Evolutionary conservation across 495 filamentous ascomycete species (phyloP).

Genomic region (Diplogelasinospora grovesii): DNA sequence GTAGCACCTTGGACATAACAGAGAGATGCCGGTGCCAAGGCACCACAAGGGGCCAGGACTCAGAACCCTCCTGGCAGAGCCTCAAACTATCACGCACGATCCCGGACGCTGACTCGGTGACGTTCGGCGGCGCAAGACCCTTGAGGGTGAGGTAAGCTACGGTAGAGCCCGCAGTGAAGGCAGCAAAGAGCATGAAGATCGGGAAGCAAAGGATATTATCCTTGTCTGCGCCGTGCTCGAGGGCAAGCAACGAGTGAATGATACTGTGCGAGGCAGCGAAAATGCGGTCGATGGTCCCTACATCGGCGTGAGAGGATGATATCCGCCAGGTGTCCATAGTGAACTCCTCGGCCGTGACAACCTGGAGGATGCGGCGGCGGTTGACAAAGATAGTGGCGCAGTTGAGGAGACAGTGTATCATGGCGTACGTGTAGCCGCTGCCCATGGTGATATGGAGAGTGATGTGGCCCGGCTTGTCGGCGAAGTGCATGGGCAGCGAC

Average conservation of each 20-base stretch:
- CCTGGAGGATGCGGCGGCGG: constrained; percentile 44
- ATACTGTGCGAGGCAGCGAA: constrained; percentile 45
- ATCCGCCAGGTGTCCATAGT: constrained; percentile 39
- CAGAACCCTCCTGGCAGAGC: constrained; percentile 40
- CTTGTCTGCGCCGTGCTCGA: constrained; percentile 42
- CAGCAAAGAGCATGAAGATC: constrained; percentile 47
- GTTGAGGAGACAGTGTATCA: constrained; percentile 46
- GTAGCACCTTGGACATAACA: constrained; percentile 45
- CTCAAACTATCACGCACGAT: constrained; percentile 44
- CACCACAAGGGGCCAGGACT: constrained; percentile 43
- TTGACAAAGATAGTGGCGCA: constrained; percentile 46
- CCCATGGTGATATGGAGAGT: constrained; percentile 49
- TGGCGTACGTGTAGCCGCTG: constrained; percentile 44
- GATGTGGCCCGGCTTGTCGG: constrained; percentile 45
- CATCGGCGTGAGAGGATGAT: constrained; percentile 29
- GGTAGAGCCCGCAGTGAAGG: constrained; percentile 45
- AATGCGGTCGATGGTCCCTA: constrained; percentile 37
- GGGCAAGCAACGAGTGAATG: constrained; percentile 36
- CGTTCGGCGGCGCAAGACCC: constrained; percentile 38
- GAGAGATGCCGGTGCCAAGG: constrained; percentile 45
- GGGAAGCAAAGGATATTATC: constrained; percentile 44
- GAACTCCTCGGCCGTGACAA: constrained; percentile 39
- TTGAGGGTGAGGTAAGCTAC: constrained; percentile 46
- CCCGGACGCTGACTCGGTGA: constrained; percentile 37
- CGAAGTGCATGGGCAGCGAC: constrained; percentile 40